These are phyloP conservation scores for Cardiospermum halicacabum DNA, from an alignment of 345 rosid species.

Conservation along the genomic window DNA sequence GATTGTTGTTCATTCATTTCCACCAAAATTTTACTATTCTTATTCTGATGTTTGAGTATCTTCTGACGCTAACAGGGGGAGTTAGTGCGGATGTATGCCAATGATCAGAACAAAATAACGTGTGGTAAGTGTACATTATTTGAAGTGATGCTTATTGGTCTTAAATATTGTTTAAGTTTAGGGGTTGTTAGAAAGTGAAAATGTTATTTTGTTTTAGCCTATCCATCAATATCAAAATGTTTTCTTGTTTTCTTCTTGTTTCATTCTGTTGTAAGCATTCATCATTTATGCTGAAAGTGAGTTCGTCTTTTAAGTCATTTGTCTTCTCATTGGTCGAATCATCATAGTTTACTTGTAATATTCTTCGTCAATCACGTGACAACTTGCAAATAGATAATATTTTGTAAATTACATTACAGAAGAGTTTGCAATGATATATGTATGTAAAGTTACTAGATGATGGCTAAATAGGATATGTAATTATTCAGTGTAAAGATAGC, in stretches of 20 bases:
- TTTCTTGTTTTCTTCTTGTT: neutral
- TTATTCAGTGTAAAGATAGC: too few relatives aligned
- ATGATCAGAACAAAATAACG: slow-evolving; percentile 83
- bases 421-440: too few relatives aligned
- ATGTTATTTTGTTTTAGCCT: neutral
- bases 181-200: neutral
- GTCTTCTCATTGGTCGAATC: neutral
- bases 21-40: slow-evolving; percentile 11
- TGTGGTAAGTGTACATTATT: slow-evolving; percentile 62
- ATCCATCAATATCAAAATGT: neutral
- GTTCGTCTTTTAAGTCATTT: neutral
- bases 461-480: too few relatives aligned
- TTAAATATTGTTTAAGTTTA: slow-evolving; percentile 4
- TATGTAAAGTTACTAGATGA: too few relatives aligned
- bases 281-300: neutral
- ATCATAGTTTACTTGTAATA: neutral
- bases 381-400: too few relatives aligned
- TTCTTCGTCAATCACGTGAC: too few relatives aligned
- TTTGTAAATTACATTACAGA: too few relatives aligned
- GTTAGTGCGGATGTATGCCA: slow-evolving; percentile 80
- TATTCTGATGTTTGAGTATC: slow-evolving; percentile 13
- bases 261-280: neutral
- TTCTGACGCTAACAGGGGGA: slow-evolving; percentile 61
- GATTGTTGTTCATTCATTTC: too few relatives aligned
- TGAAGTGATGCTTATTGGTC: slow-evolving; percentile 6